phyloP scores from a whole-genome alignment of 306 rosid genomes.

The Castanospermum australe region DNA sequence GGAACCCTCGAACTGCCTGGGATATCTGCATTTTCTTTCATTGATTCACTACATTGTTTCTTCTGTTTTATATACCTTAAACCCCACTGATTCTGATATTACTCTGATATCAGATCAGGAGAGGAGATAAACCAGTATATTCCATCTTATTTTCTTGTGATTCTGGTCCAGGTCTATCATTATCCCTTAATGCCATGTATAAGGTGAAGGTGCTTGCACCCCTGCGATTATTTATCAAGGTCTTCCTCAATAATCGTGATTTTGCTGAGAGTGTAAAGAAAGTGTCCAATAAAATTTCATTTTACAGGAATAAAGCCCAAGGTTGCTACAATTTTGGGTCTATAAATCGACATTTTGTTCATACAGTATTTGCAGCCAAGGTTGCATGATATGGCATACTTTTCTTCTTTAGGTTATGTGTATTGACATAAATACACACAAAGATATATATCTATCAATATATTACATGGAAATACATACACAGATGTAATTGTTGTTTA shows the following conservation, averaged over 20 bases:
- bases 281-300: slow-evolving; percentile 43
- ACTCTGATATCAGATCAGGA: no score
- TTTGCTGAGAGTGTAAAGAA: slow-evolving; percentile 35
- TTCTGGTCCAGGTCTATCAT: no score
- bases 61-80: no score
- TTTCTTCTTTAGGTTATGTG: neutral
- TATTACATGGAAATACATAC: neutral
- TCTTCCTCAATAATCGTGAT: slow-evolving; percentile 42
- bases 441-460: neutral
- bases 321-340: slow-evolving; percentile 59
- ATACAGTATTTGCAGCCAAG: slow-evolving; percentile 45
- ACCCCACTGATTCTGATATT: no score
- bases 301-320: slow-evolving; percentile 44
- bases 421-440: neutral
- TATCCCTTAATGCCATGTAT: slow-evolving; percentile 42
- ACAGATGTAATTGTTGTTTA: neutral
- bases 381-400: slow-evolving; percentile 25
- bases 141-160: no score
- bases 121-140: no score
- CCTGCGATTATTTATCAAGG: slow-evolving; percentile 42
- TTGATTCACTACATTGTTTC: no score
- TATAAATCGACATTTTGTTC: slow-evolving; percentile 45
- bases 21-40: neutral
- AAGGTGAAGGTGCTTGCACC: slow-evolving; percentile 52
- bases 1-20: neutral